Base-by-base conservation (phyloP, 371 early-diverging fungal species). In the Lichtheimia ramosa region DNA sequence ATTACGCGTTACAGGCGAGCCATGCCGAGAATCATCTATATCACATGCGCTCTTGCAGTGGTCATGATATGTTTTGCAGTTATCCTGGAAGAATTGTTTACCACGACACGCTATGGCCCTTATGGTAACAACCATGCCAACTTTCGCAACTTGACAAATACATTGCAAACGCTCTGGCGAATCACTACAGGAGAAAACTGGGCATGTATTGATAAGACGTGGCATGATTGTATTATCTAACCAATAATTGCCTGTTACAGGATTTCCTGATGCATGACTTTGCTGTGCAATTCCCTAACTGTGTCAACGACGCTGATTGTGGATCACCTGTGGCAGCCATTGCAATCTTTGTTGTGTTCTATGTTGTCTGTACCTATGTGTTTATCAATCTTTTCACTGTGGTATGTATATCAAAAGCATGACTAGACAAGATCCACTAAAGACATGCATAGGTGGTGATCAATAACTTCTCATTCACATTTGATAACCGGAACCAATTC, bases 101-200 rank as follows among this genome's bases (percentile, higher is more conserved):
- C 69, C 1, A 63, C 66, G 51, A 81, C 82, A 14, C 73, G 79
- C 0, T 78, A 71, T 43, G 83, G 83, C 0, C 74, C 62, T 3
- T 78, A 78, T 51, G 82, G 82, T 1, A 76, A 71, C 21, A 65
- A 66, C 1, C 72, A 80, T 24, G 78, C 80, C 2, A 81, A 83
- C 50, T 83, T 83, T 63, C 71, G 75, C 10, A 59, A 69, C 5
- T 59, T 83, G 5, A 66, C 65, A 12, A 73, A 67, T 27, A 62
- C 80, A 0, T 64, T 83, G 16, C 54, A 74, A 41, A 78, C 80
- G 43, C 59, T 83, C 15, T 77, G 78, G 46, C 71, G 83, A 25
- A 81, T 81, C 49, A 80, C 82, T 5, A 83, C 83, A 0, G 83
- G 83, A 3, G 83, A 83, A 68, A 78, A 83, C 54, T 83, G 83